phyloP scores from a whole-genome alignment of 345 rosid species.

The Citrus hindsii region DNA sequence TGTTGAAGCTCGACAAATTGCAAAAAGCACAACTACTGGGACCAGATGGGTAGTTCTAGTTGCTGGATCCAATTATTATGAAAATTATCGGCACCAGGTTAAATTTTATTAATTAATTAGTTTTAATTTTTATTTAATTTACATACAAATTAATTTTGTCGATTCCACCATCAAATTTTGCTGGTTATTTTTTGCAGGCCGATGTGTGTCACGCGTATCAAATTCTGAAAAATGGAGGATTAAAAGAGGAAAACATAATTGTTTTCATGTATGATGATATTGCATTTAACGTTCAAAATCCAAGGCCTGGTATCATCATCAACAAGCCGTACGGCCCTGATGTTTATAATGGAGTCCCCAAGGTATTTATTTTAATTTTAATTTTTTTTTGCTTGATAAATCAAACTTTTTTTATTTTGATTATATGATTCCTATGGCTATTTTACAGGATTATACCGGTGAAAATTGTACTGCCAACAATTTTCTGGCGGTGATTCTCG shows the following conservation, averaged over 20 bases:
- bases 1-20: not conserved
- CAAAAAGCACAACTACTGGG: constrained; percentile 16
- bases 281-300: constrained; percentile 39
- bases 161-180: not conserved
- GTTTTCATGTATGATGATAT: constrained; percentile 87
- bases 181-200: constrained; percentile 35
- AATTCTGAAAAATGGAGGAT: constrained; percentile 44
- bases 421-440: too few species aligned
- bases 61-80: constrained; percentile 53
- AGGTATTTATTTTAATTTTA: too few species aligned
- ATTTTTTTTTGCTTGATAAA: too few species aligned
- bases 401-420: too few species aligned
- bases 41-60: constrained; percentile 69
- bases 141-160: not conserved
- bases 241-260: constrained; percentile 65
- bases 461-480: constrained; percentile 36
- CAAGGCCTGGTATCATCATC: constrained; percentile 60
- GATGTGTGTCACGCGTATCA: constrained; percentile 80
- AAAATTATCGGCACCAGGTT: constrained; percentile 79
- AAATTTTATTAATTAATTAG: too few species aligned
- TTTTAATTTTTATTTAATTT: not conserved
- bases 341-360: constrained; percentile 46
- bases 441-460: constrained; percentile 53
- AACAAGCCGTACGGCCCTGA: constrained; percentile 54
- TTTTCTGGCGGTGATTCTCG: constrained; percentile 25